Percentiles rank a stretch among this genome's conserved stretches.
Conservation (phyloP, 1,139 yeast species). For the Meyerozyma elateridarum region DNA sequence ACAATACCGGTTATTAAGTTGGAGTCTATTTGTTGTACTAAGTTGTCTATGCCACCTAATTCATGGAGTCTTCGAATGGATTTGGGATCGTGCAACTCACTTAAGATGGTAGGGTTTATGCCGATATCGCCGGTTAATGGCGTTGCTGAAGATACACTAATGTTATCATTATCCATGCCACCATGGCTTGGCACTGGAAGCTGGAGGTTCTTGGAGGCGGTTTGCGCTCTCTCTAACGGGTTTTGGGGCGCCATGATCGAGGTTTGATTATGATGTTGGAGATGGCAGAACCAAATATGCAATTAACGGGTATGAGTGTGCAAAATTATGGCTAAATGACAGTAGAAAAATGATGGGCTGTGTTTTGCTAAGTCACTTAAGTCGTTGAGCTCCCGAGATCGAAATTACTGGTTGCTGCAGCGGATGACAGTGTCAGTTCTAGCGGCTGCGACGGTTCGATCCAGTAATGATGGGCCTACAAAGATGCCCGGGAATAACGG, state of each 20-base stretch:
- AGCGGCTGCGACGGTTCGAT: too few species aligned
- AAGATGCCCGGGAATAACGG: too few species aligned
- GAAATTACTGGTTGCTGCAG: too few species aligned
- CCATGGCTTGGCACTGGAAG: constrained; percentile 1
- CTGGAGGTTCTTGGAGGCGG: constrained; percentile 6
- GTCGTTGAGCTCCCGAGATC: too few species aligned
- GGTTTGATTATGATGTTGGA: too few species aligned
- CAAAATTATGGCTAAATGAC: too few species aligned
- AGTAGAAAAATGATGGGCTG: too few species aligned
- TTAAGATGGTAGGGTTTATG: constrained; percentile 26
- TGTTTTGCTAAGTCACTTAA: too few species aligned
- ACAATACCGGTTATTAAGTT: constrained; percentile 41
- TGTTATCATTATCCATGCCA: constrained; percentile 7
- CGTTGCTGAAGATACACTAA: constrained; percentile 14
- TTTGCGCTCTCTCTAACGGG: constrained; percentile 8
- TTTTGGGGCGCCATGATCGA: constrained; percentile 10
- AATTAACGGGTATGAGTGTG: too few species aligned
- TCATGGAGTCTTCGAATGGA: constrained; percentile 34
- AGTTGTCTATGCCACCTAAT: constrained; percentile 39
- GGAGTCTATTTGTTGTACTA: constrained; percentile 31
- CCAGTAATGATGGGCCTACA: too few species aligned
- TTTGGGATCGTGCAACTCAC: constrained; percentile 51
- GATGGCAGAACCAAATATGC: too few species aligned
- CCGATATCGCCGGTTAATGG: constrained; percentile 10
- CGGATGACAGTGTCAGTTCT: too few species aligned